Evolutionary conservation across 441 rosid genomes (phyloP).

Genomic region (Macaranga tanarius): DNA sequence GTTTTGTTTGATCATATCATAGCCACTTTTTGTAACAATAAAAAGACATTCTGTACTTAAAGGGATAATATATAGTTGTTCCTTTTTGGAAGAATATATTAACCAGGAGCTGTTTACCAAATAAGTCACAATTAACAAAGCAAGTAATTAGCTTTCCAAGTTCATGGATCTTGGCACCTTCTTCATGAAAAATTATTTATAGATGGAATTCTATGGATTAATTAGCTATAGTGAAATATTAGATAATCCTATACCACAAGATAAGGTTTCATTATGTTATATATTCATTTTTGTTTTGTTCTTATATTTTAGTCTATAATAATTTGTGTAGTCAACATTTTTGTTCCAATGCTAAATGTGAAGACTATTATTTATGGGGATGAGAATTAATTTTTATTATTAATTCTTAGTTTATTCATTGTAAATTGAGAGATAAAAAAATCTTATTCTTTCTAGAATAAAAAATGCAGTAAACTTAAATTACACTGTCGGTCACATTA

Average conservation of each 20-base stretch:
- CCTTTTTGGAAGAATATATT: neutral
- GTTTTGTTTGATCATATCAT: neutral
- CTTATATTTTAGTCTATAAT: neutral
- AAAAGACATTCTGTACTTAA: neutral
- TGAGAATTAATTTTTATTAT: no score
- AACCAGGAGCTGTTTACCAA: neutral
- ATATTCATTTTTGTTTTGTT: constrained; percentile 5
- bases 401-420: no score
- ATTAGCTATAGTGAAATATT: neutral
- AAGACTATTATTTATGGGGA: no score
- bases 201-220: neutral
- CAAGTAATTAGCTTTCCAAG: neutral
- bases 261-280: constrained; percentile 4
- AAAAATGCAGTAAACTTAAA: no score
- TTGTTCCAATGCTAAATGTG: no score
- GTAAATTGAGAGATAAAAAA: no score
- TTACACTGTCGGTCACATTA: no score
- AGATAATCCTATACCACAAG: constrained; percentile 5
- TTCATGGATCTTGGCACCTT: no score
- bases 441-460: no score
- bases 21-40: no score
- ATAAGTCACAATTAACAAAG: neutral
- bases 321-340: neutral
- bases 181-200: no score
- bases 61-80: neutral